Base-by-base conservation (phyloP, 768 basidiomycete species). In the Termitomyces sp. region DNA sequence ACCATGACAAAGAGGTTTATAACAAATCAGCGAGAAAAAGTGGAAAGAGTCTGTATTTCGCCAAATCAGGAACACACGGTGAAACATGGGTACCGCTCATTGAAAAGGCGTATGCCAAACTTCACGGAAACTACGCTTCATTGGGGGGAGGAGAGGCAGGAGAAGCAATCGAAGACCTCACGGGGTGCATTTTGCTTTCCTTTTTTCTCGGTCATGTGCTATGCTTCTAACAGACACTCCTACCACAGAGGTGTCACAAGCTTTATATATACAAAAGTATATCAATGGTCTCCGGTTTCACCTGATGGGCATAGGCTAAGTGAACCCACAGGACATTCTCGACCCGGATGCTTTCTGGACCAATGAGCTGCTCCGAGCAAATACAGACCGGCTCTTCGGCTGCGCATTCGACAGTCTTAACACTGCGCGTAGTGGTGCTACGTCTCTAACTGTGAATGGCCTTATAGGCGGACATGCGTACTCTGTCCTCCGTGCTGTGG, bases 21-120 rank as follows among this genome's bases (percentile, higher is more conserved):
- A 75, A 81, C 49, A 60, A 60, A 5, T 68, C 69, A 0, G 80
- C 81, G 6, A 67, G 79, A 6, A 79, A 73, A 54, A 76, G 75
- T n/a, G 73, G 74, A 37, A 77, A 80, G 54, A 67, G 68, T 5
- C 66, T 84, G 40, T 77, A 76, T 55, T 84, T 83, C 64, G 78
- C 82, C 10, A 72, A 67, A 54, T 78, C 77, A 7, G 73, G 69
- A 2, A 73, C 74, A 7, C 69, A 78, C 12, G 76, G 76, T 37
- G 81, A 83, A 57, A 82, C 80, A 0, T 84, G 82, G 82, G 79
- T 83, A 2, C 78, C 82, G 0, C 66, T 84, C 0, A 71, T 83
- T 19, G 83, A 84, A 62, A 84, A 84, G 59, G 82, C 82, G 3
- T 84, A 76, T 55, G 82, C 82, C 0, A 84, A 84, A 59, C 62